Base-by-base conservation (phyloP, 2,329 filamentous ascomycete species). In the Capronia epimyces region DNA sequence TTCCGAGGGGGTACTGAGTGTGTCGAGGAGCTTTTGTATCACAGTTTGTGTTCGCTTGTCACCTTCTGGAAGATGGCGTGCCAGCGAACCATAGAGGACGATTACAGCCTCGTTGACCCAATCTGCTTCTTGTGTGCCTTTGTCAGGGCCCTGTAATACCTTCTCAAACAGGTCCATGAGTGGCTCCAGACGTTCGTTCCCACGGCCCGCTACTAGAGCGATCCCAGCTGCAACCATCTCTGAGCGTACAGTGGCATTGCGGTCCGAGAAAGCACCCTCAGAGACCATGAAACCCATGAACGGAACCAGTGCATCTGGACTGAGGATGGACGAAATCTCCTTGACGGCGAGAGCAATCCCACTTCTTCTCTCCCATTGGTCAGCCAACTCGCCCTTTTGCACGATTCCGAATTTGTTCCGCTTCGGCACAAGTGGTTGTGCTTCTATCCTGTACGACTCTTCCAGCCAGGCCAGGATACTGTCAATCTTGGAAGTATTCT, bases 81-180 rank as follows among this genome's bases (percentile, higher is more conserved):
- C 93, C 31, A 98, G 74, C 45, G 94, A 91, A 66, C 93, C 93
- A 63, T 98, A 98, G 67, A 98, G 85, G 62, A 98, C 93, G 61
- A 98, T 90, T 46, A 98, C 90, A 15, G 94, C 93, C 70, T 98
- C 93, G 61, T 96, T 96, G 57, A 97, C 86, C 53, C 89, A 81
- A 68, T 98, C 94, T 15, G 87, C 84, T 47, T 84, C 81, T 59
- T 90, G 82, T 0, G 84, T 89, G 50, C 83, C 85, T 65, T 86
- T 87, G 66, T 93, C 88, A 2, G 89, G 86, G 2, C 82, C 83
- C 64, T 91, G 89, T n/a, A 98, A 75, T 0, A 88, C 89, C 20
- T 78, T 79, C 68, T 98, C 93, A 64, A 97, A 94, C 12, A 91
- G 83, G 63, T 85, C 81, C 90, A 98, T 98, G 48, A 98, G 74